Conservation (phyloP, 116 monocot species). For the Trichopus zeylanicus region DNA sequence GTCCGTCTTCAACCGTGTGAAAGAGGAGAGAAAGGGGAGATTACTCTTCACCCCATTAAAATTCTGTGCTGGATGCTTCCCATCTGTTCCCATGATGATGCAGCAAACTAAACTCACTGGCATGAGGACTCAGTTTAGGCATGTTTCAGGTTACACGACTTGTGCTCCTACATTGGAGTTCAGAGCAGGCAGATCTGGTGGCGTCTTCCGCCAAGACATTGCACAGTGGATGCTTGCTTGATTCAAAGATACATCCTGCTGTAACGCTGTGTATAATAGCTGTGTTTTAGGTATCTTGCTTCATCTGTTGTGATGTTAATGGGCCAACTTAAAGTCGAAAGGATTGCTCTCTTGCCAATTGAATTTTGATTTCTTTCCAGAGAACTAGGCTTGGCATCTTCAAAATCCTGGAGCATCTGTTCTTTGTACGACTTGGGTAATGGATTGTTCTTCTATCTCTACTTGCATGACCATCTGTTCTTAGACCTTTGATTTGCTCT, state of each 20-base stretch:
- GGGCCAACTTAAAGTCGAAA: too few relatives aligned
- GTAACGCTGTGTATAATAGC: neutral
- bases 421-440: too few relatives aligned
- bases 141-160: constrained; percentile 7
- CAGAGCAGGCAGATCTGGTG: constrained; percentile 17
- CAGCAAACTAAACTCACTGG: constrained; percentile 19
- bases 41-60: constrained; percentile 37
- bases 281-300: neutral
- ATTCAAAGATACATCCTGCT: neutral
- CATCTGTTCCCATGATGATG: constrained; percentile 45
- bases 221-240: constrained; percentile 37
- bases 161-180: constrained; percentile 1
- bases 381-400: too few relatives aligned
- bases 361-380: too few relatives aligned
- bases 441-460: too few relatives aligned
- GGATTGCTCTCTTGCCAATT: too few relatives aligned
- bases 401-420: too few relatives aligned
- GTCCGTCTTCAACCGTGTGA: constrained; percentile 1
- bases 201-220: constrained; percentile 77
- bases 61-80: constrained; percentile 30
- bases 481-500: too few relatives aligned
- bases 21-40: constrained; percentile 20
- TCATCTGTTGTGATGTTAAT: neutral
- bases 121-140: constrained; percentile 40
- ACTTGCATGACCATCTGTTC: too few relatives aligned